These are phyloP conservation scores for Solanum sejunctum DNA, from an alignment of 257 asterid species.

Conservation along the genomic window DNA sequence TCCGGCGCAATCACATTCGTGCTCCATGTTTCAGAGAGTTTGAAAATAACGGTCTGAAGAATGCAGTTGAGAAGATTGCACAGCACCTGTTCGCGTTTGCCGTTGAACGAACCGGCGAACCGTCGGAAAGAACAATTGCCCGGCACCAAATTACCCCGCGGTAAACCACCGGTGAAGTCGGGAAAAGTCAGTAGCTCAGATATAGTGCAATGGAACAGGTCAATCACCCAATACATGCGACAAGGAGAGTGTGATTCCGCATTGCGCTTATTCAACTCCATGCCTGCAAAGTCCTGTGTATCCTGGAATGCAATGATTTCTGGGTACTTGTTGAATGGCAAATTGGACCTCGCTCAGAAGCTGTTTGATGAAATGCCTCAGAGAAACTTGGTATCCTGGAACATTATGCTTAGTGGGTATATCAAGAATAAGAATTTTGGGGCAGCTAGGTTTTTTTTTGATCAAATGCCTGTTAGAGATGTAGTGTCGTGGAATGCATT, in stretches of 20 bases:
- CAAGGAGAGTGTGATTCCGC: conserved; percentile 54
- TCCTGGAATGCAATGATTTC: conserved; percentile 79
- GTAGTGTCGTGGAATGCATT: conserved; percentile 87
- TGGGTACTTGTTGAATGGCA: conserved; percentile 50
- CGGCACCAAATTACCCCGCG: neutral
- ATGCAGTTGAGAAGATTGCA: conserved; percentile 33
- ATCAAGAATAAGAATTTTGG: conserved; percentile 51
- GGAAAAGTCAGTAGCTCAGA: conserved; percentile 24
- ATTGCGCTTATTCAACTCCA: conserved; percentile 51
- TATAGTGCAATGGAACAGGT: conserved; percentile 58
- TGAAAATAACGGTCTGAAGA: neutral
- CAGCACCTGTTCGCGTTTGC: conserved; percentile 16
- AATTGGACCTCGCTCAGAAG: conserved; percentile 35
- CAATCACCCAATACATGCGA: conserved; percentile 68
- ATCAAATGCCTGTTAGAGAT: conserved; percentile 68
- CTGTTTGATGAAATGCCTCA: conserved; percentile 64
- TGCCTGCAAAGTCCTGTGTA: conserved; percentile 54
- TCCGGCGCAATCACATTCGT: neutral
- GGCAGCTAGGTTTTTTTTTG: conserved; percentile 56
- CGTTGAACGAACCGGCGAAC: neutral
- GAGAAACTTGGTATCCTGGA: conserved; percentile 64
- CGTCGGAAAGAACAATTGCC: neutral
- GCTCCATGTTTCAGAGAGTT: neutral
- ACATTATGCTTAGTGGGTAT: conserved; percentile 60
- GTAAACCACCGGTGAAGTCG: conserved; percentile 1